These are phyloP conservation scores for Chrysanthemum seticuspe DNA, from an alignment of 129 eudicot genomes.

Conservation along the genomic window DNA sequence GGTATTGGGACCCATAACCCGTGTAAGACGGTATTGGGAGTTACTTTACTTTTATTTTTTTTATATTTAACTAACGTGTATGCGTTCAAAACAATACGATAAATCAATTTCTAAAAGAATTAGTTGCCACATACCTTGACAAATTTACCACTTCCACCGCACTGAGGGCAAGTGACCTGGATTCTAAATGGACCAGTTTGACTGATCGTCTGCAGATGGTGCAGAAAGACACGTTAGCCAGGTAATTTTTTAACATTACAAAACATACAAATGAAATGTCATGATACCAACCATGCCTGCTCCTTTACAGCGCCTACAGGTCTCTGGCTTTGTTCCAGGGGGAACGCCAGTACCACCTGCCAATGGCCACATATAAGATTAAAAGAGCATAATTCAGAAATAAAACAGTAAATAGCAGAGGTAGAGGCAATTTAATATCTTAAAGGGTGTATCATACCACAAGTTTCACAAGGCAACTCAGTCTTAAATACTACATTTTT, in stretches of 20 bases:
- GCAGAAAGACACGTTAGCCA: constrained; percentile 12
- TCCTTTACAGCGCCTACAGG: constrained; percentile 86
- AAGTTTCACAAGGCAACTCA: constrained; percentile 62
- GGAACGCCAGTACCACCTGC: constrained; percentile 96
- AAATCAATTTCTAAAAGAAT: neutral
- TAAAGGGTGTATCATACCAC: constrained; percentile 46
- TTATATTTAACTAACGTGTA: neutral
- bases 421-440: neutral
- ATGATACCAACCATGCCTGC: constrained; percentile 78
- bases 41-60: too few species aligned
- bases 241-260: neutral
- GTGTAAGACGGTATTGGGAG: too few species aligned
- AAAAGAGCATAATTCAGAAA: neutral
- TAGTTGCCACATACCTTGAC: constrained; percentile 53
- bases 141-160: constrained; percentile 76
- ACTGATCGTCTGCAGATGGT: constrained; percentile 42
- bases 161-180: constrained; percentile 64
- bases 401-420: neutral
- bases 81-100: neutral
- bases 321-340: constrained; percentile 91
- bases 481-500: constrained; percentile 57
- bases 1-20: too few species aligned
- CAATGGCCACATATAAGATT: constrained; percentile 1
- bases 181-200: constrained; percentile 74
- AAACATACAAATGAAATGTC: constrained; percentile 1